phyloP scores from a whole-genome alignment of 768 basidiomycete species.

The Pulveroboletus sp. region DNA sequence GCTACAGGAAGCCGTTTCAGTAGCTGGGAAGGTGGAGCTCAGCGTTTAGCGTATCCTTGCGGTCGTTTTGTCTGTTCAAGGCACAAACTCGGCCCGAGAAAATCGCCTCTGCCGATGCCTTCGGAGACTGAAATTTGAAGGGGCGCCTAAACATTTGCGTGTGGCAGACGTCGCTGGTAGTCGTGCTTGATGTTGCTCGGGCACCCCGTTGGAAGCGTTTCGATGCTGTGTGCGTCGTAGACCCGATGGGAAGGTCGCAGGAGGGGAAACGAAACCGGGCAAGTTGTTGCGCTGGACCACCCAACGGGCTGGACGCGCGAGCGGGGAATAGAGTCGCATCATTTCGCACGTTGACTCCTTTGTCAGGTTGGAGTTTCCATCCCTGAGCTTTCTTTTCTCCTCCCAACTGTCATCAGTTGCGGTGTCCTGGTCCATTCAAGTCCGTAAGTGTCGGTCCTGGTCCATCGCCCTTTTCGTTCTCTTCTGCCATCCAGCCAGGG shows the following conservation, averaged over 20 bases:
- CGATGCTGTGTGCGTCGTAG: background rate
- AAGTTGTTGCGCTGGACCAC: background rate
- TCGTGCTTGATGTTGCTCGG: background rate
- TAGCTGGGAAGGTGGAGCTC: conserved; percentile 58
- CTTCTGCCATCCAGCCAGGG: conserved; percentile 14
- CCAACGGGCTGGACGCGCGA: conserved; percentile 1
- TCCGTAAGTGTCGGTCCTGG: conserved; percentile 13
- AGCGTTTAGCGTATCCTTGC: background rate
- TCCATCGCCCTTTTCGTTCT: conserved; percentile 10
- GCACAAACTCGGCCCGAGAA: conserved; percentile 13
- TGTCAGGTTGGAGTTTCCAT: conserved; percentile 17
- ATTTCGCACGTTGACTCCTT: conserved; percentile 27
- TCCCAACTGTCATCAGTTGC: conserved; percentile 5
- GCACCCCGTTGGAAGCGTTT: background rate
- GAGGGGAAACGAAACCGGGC: conserved; percentile 6
- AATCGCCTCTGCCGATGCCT: conserved; percentile 10
- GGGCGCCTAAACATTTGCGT: conserved; percentile 1
- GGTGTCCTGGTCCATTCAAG: conserved; percentile 1
- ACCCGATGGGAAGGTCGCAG: background rate
- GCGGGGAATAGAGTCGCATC: conserved; percentile 16
- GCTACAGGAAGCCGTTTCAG: conserved; percentile 46
- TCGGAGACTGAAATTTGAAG: conserved; percentile 22
- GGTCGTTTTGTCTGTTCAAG: background rate
- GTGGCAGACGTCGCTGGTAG: background rate
- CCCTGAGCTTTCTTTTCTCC: conserved; percentile 12